Evolutionary conservation across 257 asterid genomes (phyloP).

Genomic region (Solanum appendiculatum): DNA sequence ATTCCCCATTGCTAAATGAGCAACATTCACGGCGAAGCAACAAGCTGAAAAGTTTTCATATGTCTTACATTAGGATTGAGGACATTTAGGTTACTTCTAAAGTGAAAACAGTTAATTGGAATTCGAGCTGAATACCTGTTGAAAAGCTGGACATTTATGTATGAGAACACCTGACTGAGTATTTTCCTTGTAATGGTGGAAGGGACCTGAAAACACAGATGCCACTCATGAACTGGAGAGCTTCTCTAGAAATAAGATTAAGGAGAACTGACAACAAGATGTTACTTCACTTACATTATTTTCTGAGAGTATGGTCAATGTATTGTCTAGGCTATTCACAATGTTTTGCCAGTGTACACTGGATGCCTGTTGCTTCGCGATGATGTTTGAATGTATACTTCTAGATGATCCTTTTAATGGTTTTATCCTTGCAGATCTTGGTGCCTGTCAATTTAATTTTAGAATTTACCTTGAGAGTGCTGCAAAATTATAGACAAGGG

Average conservation of each 20-base stretch:
- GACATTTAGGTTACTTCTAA: neutral
- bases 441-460: conserved; percentile 55
- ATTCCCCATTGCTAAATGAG: conserved; percentile 95
- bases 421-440: conserved; percentile 71
- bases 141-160: conserved; percentile 92
- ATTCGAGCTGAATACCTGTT: conserved; percentile 51
- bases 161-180: conserved; percentile 87
- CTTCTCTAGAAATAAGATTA: neutral
- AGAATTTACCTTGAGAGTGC: neutral
- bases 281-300: conserved; percentile 39
- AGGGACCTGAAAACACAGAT: conserved; percentile 48
- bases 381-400: conserved; percentile 51
- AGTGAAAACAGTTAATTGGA: neutral
- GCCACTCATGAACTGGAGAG: neutral
- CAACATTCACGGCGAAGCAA: conserved; percentile 94
- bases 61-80: neutral
- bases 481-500: neutral
- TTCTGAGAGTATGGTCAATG: conserved; percentile 59
- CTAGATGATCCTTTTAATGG: conserved; percentile 63
- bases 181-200: conserved; percentile 60
- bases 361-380: conserved; percentile 65
- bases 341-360: conserved; percentile 78
- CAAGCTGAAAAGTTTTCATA: conserved; percentile 37
- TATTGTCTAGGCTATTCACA: conserved; percentile 51
- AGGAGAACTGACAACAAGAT: conserved; percentile 2